Percentiles rank a stretch among this genome's conserved stretches.
These are phyloP conservation scores for Pezicula radicicola DNA, from an alignment of 2,329 filamentous ascomycete genomes.

Conservation along the genomic window DNA sequence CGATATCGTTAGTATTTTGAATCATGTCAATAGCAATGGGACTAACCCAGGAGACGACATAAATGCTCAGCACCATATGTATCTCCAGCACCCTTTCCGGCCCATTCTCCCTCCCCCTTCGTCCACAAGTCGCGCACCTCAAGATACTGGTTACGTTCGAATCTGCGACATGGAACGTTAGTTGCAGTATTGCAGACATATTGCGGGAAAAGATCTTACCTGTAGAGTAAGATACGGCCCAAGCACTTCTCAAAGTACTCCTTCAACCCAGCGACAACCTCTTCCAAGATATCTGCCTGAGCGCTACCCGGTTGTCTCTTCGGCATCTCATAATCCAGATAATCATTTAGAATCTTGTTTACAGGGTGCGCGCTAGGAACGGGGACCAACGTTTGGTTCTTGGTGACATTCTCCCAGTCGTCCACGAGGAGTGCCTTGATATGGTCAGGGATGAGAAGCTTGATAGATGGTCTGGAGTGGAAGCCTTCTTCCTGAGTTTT, in stretches of 20 bases:
- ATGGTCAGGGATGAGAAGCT: conserved; percentile 81
- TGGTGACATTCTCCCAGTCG: conserved; percentile 98
- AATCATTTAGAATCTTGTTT: conserved; percentile 75
- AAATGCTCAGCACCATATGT: conserved; percentile 94
- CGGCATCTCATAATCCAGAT: conserved; percentile 66
- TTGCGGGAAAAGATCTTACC: conserved; percentile 37
- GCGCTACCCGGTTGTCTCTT: conserved; percentile 64
- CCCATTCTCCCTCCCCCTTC: conserved; percentile 56
- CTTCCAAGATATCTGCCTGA: conserved; percentile 82
- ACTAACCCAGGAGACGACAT: conserved; percentile 79
- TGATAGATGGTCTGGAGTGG: conserved; percentile 78
- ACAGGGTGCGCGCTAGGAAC: conserved; percentile 77
- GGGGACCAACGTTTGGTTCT: conserved; percentile 85
- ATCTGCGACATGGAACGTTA: conserved; percentile 47
- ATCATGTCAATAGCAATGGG: conserved; percentile 1
- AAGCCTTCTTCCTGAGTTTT: conserved; percentile 80
- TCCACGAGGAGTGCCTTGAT: conserved; percentile 92
- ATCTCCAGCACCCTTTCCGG: conserved; percentile 71
- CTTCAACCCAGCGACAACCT: conserved; percentile 79
- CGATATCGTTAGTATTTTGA: conserved; percentile 6
- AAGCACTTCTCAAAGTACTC: conserved; percentile 94
- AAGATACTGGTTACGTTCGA: conserved; percentile 86
- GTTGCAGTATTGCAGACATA: not conserved
- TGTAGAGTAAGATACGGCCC: conserved; percentile 84
- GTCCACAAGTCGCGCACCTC: conserved; percentile 72